Evolutionary conservation across 495 filamentous ascomycete genomes (phyloP).

Genomic region (Aspergillus sparsus): DNA sequence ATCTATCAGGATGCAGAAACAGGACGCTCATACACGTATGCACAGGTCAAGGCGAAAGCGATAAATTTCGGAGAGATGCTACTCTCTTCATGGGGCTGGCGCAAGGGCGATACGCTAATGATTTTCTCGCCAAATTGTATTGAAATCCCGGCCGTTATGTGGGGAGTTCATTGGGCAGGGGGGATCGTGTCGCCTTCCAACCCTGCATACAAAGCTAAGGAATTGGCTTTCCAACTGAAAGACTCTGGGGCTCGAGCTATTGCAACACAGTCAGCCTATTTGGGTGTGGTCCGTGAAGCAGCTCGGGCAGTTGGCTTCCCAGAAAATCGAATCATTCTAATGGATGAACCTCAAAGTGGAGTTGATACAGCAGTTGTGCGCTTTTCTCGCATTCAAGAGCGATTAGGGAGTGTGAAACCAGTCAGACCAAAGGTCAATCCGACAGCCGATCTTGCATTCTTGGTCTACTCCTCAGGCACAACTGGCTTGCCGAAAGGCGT

Average conservation of each 20-base stretch:
- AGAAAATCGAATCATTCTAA: constrained; percentile 44
- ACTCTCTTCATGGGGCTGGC: no score
- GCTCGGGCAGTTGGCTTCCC: constrained; percentile 40
- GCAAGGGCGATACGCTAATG: constrained; percentile 75
- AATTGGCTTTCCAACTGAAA: constrained; percentile 71
- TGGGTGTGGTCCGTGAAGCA: constrained; percentile 45
- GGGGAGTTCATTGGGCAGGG: constrained; percentile 74
- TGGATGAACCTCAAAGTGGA: no score
- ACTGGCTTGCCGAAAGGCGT: constrained; percentile 87
- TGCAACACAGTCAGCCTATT: constrained; percentile 47
- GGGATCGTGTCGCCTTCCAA: constrained; percentile 79
- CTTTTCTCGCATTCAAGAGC: no score
- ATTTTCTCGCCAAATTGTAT: constrained; percentile 70
- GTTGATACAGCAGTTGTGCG: no score
- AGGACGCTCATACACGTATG: no score
- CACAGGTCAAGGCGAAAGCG: no score
- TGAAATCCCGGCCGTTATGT: constrained; percentile 68
- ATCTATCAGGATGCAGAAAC: no score
- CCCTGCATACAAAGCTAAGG: constrained; percentile 65
- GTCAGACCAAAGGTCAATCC: no score
- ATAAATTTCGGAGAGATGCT: no score
- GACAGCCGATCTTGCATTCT: constrained; percentile 52
- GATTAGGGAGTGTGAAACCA: no score
- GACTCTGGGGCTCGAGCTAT: constrained; percentile 72
- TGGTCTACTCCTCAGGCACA: constrained; percentile 75